These are phyloP conservation scores for Theobroma grandiflorum DNA, from an alignment of 441 rosid species.

Conservation along the genomic window DNA sequence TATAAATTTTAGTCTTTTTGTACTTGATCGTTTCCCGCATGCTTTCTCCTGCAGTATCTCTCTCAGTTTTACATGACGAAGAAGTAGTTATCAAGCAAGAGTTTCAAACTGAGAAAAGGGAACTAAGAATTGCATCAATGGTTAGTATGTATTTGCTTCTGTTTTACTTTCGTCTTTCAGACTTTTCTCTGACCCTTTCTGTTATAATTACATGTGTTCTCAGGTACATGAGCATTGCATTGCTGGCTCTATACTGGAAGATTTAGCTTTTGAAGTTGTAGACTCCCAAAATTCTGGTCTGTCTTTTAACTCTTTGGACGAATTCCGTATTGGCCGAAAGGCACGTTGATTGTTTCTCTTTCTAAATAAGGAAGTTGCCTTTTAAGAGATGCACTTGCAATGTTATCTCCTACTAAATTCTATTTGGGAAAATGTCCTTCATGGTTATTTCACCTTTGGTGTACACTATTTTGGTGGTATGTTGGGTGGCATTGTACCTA, in stretches of 20 bases:
- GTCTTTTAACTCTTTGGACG: no score
- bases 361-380: no score
- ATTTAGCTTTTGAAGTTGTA: no score
- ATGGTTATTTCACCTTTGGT: no score
- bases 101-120: constrained; percentile 56
- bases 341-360: no score
- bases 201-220: constrained; percentile 6
- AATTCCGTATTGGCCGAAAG: no score
- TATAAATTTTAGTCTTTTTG: neutral
- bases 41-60: constrained; percentile 53
- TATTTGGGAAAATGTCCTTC: no score
- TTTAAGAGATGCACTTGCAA: no score
- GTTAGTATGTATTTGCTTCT: constrained; percentile 44
- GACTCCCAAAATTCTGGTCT: no score
- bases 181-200: constrained; percentile 3
- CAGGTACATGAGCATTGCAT: constrained; percentile 53
- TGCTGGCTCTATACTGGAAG: constrained; percentile 62
- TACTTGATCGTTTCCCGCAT: constrained; percentile 7
- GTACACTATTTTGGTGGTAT: no score
- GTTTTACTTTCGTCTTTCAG: neutral
- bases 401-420: no score
- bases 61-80: constrained; percentile 45
- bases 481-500: no score
- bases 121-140: constrained; percentile 49
- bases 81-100: constrained; percentile 50